Conservation (phyloP, 768 basidiomycete species). For the Leccinum rimulosum region DNA sequence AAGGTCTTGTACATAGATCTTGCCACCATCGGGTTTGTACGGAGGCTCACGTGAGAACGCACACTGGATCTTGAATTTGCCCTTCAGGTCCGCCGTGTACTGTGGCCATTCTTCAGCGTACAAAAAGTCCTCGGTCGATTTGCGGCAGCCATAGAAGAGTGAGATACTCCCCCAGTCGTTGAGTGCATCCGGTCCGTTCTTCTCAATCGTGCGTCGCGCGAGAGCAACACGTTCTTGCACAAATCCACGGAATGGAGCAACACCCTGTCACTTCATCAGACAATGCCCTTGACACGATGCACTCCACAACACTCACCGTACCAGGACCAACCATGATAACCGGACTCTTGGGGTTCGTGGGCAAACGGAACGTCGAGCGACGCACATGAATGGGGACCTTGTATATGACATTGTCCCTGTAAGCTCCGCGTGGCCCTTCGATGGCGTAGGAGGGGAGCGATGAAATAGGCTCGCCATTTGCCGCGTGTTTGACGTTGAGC, state of each 20-base stretch:
- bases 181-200: conserved; percentile 91
- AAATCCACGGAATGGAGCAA: conserved; percentile 99
- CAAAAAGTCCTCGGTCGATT: conserved; percentile 84
- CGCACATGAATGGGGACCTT: conserved; percentile 93
- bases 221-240: conserved; percentile 97
- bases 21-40: conserved; percentile 87
- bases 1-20: conserved; percentile 99
- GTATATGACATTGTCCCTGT: conserved; percentile 67
- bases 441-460: conserved; percentile 75
- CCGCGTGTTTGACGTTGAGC: conserved; percentile 83
- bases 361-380: conserved; percentile 93
- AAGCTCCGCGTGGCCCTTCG: conserved; percentile 86
- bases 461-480: conserved; percentile 54
- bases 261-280: conserved; percentile 59
- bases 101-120: conserved; percentile 95
- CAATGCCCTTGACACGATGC: neutral
- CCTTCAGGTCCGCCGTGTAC: conserved; percentile 82
- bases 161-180: conserved; percentile 94
- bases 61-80: conserved; percentile 84
- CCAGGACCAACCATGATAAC: conserved; percentile 99
- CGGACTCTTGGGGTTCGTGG: conserved; percentile 97
- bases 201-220: conserved; percentile 90
- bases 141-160: conserved; percentile 96
- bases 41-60: conserved; percentile 89
- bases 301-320: conserved; percentile 60